Base-by-base conservation (phyloP, 306 rosid species). In the Dryas alaskensis region DNA sequence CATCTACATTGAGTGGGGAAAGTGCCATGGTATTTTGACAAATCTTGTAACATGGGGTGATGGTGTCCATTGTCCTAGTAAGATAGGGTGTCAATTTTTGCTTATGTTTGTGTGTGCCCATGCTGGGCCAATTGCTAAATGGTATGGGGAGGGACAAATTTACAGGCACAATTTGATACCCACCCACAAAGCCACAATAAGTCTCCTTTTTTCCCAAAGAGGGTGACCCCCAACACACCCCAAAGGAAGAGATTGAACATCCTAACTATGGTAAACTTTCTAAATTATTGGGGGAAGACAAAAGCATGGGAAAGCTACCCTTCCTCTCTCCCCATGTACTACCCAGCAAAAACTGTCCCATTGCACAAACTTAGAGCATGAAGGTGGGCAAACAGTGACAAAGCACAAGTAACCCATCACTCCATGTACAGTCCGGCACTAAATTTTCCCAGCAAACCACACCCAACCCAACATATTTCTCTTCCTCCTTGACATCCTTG, bases 281-380 rank as follows among this genome's bases (percentile, higher is more conserved):
- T 79, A 62, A 81, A 85, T 85, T 83, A 88, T 83, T 88, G 87
- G 68, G 80, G 76, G 68, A 81, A 69, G 84, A 82, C 85, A 81
- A 73, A 77, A 76, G 80, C 76, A 74, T 72, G 85, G 80, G 86
- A 84, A 86, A 82, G 85, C 86, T 81, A 77, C 89, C 83, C 71
- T 74, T 74, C 75, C 77, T 52, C 78, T 71, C 79, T 80, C 81
- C 73, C 77, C 65, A 51, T 69, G 63, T 75, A 80, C 46, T 72
- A 16, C 65, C 75, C 71, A 71, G 76, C 89, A 79, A 78, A 69
- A 86, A 68, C 90, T 79, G 82, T 84, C 87, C 84, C 86, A 73
- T 80, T 86, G 77, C 87, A 60, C 78, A 69, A 49, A 39, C 78
- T 60, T 69, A 79, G 85, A 84, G 76, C 73, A 76, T 78, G 81